phyloP scores from a whole-genome alignment of 164 flowering plant species.

The Liriodendron chinense region DNA sequence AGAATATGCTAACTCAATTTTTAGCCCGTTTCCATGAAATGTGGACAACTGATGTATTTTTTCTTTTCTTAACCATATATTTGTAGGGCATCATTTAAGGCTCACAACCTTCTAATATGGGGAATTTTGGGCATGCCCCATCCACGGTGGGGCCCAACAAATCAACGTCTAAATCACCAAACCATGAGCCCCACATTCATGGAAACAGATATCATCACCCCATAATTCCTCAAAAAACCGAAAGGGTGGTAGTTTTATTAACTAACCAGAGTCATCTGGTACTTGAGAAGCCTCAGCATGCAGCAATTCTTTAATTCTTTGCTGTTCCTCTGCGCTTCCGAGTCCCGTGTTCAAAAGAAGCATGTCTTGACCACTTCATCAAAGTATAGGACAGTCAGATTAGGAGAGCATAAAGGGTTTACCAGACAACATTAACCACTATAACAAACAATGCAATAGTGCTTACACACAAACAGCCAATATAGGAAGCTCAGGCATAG shows the following conservation, averaged over 20 bases:
- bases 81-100: too few species aligned
- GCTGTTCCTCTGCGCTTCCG: conserved; percentile 68
- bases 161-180: too few species aligned
- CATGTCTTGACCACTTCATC: conserved; percentile 73
- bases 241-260: not conserved
- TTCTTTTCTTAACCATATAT: too few species aligned
- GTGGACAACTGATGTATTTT: too few species aligned
- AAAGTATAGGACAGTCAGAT: not conserved
- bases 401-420: not conserved
- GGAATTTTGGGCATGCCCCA: too few species aligned
- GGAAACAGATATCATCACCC: too few species aligned
- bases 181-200: too few species aligned
- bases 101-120: too few species aligned
- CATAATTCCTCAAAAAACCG: too few species aligned
- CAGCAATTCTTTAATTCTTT: conserved; percentile 58
- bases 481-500: conserved; percentile 60
- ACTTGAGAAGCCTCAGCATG: conserved; percentile 33
- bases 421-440: not conserved
- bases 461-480: conserved; percentile 76
- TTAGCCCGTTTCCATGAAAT: too few species aligned
- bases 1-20: too few species aligned
- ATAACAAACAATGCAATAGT: conserved; percentile 1
- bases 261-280: conserved; percentile 61
- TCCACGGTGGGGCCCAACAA: not conserved
- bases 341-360: conserved; percentile 68